phyloP scores from a whole-genome alignment of 2,329 filamentous ascomycete genomes.

The Penicillium sp. region DNA sequence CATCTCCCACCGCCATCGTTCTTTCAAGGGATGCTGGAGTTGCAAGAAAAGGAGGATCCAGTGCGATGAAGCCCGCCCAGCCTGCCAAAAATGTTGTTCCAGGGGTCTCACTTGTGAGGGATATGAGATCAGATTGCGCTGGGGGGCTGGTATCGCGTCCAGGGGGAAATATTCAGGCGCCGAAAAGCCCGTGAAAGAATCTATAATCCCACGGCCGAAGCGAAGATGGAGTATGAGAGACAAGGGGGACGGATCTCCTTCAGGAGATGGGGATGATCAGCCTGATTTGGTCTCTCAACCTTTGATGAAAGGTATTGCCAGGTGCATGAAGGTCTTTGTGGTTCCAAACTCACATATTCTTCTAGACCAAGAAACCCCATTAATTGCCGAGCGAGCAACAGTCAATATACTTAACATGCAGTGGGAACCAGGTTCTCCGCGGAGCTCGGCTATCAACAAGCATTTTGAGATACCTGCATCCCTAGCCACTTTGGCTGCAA shows the following conservation, averaged over 20 bases:
- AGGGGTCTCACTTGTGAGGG: conserved; percentile 19
- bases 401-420: conserved; percentile 21
- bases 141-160: conserved; percentile 25
- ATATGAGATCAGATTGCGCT: conserved; percentile 23
- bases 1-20: conserved; percentile 15
- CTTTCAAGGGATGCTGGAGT: conserved; percentile 26
- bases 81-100: conserved; percentile 15
- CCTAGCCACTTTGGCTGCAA: neutral
- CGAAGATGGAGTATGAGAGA: conserved; percentile 21
- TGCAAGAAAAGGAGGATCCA: conserved; percentile 24
- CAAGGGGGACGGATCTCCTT: conserved; percentile 4
- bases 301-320: conserved; percentile 8
- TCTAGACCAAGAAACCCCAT: neutral
- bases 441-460: conserved; percentile 12
- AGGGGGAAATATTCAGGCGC: conserved; percentile 22
- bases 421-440: conserved; percentile 3
- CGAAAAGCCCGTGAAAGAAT: conserved; percentile 22
- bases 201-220: conserved; percentile 19
- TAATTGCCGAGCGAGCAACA: conserved; percentile 10
- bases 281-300: conserved; percentile 8
- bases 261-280: conserved; percentile 9
- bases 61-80: conserved; percentile 21
- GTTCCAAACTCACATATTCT: neutral
- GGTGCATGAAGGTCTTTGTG: neutral
- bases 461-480: conserved; percentile 23